A percentile compares a stretch with the other conserved stretches of the same genome.
Evolutionary conservation across 2,329 filamentous ascomycete genomes (phyloP).

Genomic region (Chaetomiaceae sp.): DNA sequence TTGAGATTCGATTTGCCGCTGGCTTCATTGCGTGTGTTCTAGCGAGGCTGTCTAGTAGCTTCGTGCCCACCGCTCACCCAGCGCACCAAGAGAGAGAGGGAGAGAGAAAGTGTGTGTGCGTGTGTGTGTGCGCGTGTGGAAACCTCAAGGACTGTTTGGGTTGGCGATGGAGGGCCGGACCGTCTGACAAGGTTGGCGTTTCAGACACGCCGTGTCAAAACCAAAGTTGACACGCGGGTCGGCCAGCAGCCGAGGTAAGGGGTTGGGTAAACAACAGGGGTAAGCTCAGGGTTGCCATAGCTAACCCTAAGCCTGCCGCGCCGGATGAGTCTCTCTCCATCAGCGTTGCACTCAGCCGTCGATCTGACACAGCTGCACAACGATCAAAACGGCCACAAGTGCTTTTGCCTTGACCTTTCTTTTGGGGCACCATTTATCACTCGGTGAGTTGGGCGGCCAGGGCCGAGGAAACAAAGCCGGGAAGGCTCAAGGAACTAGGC

Average conservation of each 20-base stretch:
- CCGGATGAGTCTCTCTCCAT: not conserved
- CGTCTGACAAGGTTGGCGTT: slow-evolving; percentile 10
- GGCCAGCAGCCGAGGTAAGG: slow-evolving; percentile 15
- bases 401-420: not conserved
- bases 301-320: slow-evolving; percentile 9
- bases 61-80: not conserved
- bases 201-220: slow-evolving; percentile 5
- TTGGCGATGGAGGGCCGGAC: not conserved
- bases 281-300: not conserved
- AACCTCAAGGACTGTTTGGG: not conserved
- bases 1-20: not conserved
- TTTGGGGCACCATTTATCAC: too few relatives aligned
- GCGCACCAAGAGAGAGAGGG: not conserved
- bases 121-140: too few relatives aligned
- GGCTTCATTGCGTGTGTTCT: not conserved
- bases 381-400: not conserved
- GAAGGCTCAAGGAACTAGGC: not conserved
- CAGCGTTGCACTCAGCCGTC: not conserved
- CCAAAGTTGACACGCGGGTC: slow-evolving; percentile 14
- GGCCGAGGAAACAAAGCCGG: not conserved
- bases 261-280: slow-evolving; percentile 15
- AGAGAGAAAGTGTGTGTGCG: too few relatives aligned
- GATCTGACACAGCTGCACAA: not conserved
- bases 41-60: not conserved
- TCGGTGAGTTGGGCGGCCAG: not conserved